phyloP scores from a whole-genome alignment of 2,329 filamentous ascomycete genomes.

The Penicillium polonicum region DNA sequence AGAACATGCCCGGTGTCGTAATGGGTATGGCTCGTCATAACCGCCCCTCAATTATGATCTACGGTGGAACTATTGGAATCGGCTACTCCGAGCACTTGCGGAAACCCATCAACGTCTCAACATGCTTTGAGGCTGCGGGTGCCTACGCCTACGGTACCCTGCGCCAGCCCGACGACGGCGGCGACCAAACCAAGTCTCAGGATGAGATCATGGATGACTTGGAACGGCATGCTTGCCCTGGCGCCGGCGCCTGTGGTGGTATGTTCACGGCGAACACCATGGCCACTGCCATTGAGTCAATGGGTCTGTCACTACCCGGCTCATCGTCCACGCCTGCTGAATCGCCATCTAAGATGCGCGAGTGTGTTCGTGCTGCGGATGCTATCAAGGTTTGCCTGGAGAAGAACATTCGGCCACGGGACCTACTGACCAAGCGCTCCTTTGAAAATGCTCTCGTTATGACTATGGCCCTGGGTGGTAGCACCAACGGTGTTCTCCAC shows the following conservation, averaged over 20 bases:
- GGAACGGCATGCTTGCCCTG: slow-evolving; percentile 73
- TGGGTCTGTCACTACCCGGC: slow-evolving; percentile 78
- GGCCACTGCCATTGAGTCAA: slow-evolving; percentile 85
- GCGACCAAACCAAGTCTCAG: slow-evolving; percentile 63
- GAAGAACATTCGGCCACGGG: slow-evolving; percentile 74
- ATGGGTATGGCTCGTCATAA: slow-evolving; percentile 93
- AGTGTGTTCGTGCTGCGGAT: slow-evolving; percentile 77
- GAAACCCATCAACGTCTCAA: slow-evolving; percentile 81
- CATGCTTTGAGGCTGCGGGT: slow-evolving; percentile 83
- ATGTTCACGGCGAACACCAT: slow-evolving; percentile 97
- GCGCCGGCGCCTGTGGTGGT: slow-evolving; percentile 77
- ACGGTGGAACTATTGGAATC: slow-evolving; percentile 85
- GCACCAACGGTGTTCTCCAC: slow-evolving; percentile 85
- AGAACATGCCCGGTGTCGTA: slow-evolving; percentile 93
- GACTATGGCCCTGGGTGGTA: slow-evolving; percentile 89
- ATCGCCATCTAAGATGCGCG: slow-evolving; percentile 79
- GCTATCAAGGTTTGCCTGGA: slow-evolving; percentile 79
- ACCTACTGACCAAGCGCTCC: slow-evolving; percentile 73
- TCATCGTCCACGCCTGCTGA: slow-evolving; percentile 80
- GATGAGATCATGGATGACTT: slow-evolving; percentile 82
- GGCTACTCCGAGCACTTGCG: slow-evolving; percentile 77
- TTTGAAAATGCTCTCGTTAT: slow-evolving; percentile 89
- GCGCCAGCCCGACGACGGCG: slow-evolving; percentile 64
- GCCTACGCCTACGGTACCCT: slow-evolving; percentile 77
- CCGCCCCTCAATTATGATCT: slow-evolving; percentile 90